Percentiles rank a stretch among this genome's conserved stretches.
phyloP scores from a whole-genome alignment of 2,329 filamentous ascomycete genomes.

The Fusarium torulosum region DNA sequence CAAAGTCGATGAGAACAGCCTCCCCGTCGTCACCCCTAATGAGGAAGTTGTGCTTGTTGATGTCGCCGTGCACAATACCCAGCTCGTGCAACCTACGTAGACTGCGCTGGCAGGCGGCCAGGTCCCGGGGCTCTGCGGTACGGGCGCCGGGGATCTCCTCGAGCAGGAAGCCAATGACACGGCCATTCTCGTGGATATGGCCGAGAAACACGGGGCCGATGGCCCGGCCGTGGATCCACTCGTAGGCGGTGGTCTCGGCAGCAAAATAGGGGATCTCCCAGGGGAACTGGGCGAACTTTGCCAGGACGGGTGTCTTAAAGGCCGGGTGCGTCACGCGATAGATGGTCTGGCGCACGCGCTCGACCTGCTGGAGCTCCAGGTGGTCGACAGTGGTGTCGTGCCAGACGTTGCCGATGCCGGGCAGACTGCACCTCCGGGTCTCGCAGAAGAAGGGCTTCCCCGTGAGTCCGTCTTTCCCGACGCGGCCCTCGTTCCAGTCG shows the following conservation, averaged over 20 bases:
- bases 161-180: conserved; percentile 50
- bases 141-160: conserved; percentile 45
- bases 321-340: conserved; percentile 45
- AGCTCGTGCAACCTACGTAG: conserved; percentile 48
- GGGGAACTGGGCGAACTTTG: conserved; percentile 48
- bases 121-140: conserved; percentile 48
- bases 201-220: conserved; percentile 51
- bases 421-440: conserved; percentile 45
- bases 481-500: conserved; percentile 57
- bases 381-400: conserved; percentile 52
- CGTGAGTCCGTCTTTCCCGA: conserved; percentile 46
- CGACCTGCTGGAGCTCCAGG: conserved; percentile 48
- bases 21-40: conserved; percentile 44
- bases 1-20: conserved; percentile 51
- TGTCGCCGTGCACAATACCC: conserved; percentile 52
- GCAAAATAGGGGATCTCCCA: conserved; percentile 51
- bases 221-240: conserved; percentile 47
- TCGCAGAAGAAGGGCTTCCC: conserved; percentile 48
- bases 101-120: conserved; percentile 47
- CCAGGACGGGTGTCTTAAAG: conserved; percentile 41
- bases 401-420: conserved; percentile 53
- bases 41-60: conserved; percentile 54
- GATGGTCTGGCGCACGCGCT: conserved; percentile 48
- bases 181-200: conserved; percentile 50
- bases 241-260: conserved; percentile 50